Percentiles rank a stretch among this genome's conserved stretches.
phyloP scores from a whole-genome alignment of 2,329 filamentous ascomycete species.

The Talaromyces amestolkiae region DNA sequence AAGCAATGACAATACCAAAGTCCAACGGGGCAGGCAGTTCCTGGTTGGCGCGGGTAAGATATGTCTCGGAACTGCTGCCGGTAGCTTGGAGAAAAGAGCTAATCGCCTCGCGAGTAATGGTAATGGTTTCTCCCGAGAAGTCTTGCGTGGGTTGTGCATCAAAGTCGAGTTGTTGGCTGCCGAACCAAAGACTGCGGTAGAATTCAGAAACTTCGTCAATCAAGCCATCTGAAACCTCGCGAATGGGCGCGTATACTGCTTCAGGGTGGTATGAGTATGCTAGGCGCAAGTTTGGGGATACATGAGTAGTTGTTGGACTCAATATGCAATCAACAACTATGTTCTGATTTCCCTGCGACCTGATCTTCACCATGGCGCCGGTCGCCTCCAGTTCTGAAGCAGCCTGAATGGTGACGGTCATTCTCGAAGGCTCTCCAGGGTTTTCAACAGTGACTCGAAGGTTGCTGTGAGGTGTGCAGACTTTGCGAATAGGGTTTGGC shows the following conservation, averaged over 20 bases:
- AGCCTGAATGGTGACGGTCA: neutral
- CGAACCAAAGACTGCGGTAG: slow-evolving; percentile 98
- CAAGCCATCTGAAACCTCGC: slow-evolving; percentile 89
- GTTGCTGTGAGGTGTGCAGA: neutral
- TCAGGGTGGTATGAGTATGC: slow-evolving; percentile 92
- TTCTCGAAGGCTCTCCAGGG: neutral
- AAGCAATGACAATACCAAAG: slow-evolving; percentile 92
- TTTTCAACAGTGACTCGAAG: slow-evolving; percentile 1
- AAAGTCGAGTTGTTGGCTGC: slow-evolving; percentile 61
- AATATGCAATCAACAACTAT: slow-evolving; percentile 37
- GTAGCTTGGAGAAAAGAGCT: slow-evolving; percentile 2
- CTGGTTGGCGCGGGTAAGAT: neutral
- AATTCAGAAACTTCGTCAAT: slow-evolving; percentile 99
- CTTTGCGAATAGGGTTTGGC: neutral
- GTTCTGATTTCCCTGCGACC: neutral
- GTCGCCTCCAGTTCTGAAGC: neutral
- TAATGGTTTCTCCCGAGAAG: neutral
- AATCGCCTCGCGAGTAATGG: neutral
- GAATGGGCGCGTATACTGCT: slow-evolving; percentile 91
- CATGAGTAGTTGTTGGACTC: slow-evolving; percentile 66
- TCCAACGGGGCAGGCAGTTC: slow-evolving; percentile 48
- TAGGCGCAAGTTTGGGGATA: slow-evolving; percentile 67
- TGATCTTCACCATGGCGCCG: neutral
- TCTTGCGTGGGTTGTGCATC: neutral
- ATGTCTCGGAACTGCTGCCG: slow-evolving; percentile 1